A percentile compares a stretch with the other conserved stretches of the same genome.
Conservation (phyloP, 768 basidiomycete genomes). For the Galerina marginata region DNA sequence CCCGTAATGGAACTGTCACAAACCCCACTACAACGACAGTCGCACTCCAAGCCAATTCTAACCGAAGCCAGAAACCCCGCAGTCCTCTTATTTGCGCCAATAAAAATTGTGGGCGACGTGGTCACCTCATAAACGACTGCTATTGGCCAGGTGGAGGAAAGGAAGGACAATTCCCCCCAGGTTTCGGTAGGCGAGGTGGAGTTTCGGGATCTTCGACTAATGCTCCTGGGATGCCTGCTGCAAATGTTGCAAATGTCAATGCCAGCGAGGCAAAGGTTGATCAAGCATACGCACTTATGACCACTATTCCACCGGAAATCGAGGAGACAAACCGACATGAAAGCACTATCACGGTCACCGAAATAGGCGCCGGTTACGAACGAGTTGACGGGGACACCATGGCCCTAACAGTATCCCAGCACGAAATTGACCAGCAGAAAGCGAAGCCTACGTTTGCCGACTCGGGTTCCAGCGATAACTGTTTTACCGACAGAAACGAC, state of each 20-base stretch:
- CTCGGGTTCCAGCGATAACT: conserved; percentile 31
- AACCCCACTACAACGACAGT: background rate
- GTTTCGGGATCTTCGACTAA: background rate
- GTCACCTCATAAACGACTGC: conserved; percentile 33
- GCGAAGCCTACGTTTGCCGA: conserved; percentile 11
- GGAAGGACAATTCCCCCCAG: conserved; percentile 37
- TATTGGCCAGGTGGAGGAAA: conserved; percentile 41
- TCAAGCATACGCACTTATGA: background rate
- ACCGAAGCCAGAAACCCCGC: background rate
- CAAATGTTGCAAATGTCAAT: background rate
- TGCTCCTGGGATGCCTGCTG: background rate
- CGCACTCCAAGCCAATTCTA: background rate
- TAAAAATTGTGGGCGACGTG: conserved; percentile 25
- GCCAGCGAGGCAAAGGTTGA: background rate
- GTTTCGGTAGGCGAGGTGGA: conserved; percentile 18
- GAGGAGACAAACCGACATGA: no score
- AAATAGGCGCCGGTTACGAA: no score
- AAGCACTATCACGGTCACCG: no score
- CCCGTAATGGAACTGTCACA: background rate
- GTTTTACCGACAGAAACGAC: conserved; percentile 19
- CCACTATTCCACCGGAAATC: background rate
- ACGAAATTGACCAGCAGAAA: background rate
- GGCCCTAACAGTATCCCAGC: background rate
- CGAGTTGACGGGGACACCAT: no score
- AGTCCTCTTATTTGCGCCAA: conserved; percentile 15